Conservation (phyloP, 2,329 filamentous ascomycete genomes). For the Trichoderma lentiforme region DNA sequence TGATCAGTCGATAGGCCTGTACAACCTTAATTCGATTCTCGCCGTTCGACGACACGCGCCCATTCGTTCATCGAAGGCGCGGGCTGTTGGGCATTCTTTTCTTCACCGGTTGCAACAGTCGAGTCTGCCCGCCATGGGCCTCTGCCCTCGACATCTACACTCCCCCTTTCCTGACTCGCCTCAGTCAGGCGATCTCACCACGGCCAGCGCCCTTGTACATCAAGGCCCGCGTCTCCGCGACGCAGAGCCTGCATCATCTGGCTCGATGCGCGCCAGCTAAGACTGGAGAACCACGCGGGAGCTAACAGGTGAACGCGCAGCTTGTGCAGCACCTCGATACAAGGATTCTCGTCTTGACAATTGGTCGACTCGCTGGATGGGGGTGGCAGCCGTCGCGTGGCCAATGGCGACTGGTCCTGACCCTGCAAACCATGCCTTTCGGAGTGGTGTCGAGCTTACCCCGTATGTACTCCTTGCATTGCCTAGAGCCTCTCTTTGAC, state of each 20-base stretch:
- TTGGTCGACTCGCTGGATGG: background rate
- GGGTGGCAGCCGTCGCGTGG: background rate
- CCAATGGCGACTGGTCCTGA: constrained; percentile 8
- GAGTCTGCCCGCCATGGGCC: background rate
- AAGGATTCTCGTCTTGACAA: constrained; percentile 1
- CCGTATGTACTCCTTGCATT: constrained; percentile 7
- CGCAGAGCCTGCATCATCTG: constrained; percentile 6
- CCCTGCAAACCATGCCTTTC: background rate
- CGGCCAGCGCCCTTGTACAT: background rate
- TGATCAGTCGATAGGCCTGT: constrained; percentile 9
- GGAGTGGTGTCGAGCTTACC: background rate
- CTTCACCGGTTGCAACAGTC: background rate
- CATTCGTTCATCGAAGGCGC: background rate
- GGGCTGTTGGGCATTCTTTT: background rate
- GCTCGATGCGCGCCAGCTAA: constrained; percentile 8
- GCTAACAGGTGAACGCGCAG: constrained; percentile 7
- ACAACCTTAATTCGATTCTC: constrained; percentile 4
- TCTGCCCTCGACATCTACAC: background rate
- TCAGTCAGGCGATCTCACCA: background rate
- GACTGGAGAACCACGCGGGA: constrained; percentile 16
- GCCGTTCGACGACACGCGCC: background rate
- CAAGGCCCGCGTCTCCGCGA: background rate
- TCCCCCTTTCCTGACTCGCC: background rate
- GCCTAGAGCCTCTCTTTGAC: background rate
- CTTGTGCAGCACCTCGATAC: constrained; percentile 1